phyloP scores from a whole-genome alignment of 768 basidiomycete species.

The Tulasnella sp. region DNA sequence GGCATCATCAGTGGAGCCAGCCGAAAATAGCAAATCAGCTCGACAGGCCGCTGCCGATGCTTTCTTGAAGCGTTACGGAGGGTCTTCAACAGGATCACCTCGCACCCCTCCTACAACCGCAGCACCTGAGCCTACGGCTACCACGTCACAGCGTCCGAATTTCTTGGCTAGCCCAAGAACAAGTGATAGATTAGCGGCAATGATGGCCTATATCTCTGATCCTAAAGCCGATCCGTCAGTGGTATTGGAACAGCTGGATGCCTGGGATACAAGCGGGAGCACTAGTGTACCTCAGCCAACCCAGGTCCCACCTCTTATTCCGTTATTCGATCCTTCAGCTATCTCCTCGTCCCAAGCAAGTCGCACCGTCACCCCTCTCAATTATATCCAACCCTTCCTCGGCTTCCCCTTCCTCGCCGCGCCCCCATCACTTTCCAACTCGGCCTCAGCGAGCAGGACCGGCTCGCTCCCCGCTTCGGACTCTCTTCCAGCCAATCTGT shows the following conservation, averaged over 20 bases:
- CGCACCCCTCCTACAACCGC: slow-evolving; percentile 32
- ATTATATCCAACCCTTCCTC: slow-evolving; percentile 29
- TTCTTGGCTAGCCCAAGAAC: slow-evolving; percentile 35
- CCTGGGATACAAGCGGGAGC: neutral
- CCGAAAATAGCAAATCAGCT: slow-evolving; percentile 42
- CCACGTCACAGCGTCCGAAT: slow-evolving; percentile 33
- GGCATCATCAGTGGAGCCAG: slow-evolving; percentile 4
- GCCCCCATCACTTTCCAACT: slow-evolving; percentile 34
- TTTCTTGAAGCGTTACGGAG: slow-evolving; percentile 57
- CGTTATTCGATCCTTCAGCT: slow-evolving; percentile 48
- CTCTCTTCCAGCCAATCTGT: slow-evolving; percentile 53
- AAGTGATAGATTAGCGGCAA: slow-evolving; percentile 20
- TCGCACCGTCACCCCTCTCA: slow-evolving; percentile 12
- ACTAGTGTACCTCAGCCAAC: slow-evolving; percentile 34
- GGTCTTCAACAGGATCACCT: slow-evolving; percentile 37
- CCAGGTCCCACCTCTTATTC: slow-evolving; percentile 46
- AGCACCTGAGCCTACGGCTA: slow-evolving; percentile 34
- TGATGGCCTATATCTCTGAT: slow-evolving; percentile 26
- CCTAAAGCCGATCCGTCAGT: slow-evolving; percentile 19
- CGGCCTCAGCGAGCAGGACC: slow-evolving; percentile 20
- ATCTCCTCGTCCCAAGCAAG: slow-evolving; percentile 24
- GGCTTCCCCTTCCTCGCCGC: slow-evolving; percentile 27
- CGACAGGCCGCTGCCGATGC: slow-evolving; percentile 67
- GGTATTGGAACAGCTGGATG: neutral
- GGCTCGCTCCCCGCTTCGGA: slow-evolving; percentile 21